Conservation (phyloP, 163 green algal genomes). For the Picocystis sp. region DNA sequence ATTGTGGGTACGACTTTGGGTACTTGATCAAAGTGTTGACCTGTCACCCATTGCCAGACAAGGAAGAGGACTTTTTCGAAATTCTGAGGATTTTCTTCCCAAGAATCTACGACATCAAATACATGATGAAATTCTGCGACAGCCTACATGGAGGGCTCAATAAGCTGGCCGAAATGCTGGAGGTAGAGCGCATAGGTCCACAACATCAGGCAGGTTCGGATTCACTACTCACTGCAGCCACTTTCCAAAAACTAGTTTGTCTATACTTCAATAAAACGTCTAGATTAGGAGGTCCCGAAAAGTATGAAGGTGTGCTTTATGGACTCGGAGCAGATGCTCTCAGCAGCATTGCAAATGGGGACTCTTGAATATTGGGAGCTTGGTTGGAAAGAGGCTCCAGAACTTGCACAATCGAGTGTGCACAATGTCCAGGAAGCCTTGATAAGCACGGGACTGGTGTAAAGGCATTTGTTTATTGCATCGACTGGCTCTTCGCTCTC, state of each 20-base stretch:
- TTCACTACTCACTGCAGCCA: slow-evolving; percentile 64
- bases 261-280: too few species aligned
- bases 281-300: too few species aligned
- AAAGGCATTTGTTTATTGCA: too few species aligned
- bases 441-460: too few species aligned
- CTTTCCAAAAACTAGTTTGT: slow-evolving; percentile 69
- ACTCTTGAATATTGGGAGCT: too few species aligned
- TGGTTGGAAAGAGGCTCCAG: too few species aligned
- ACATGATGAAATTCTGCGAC: slow-evolving; percentile 95
- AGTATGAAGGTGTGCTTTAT: too few species aligned
- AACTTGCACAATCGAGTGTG: too few species aligned
- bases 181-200: slow-evolving; percentile 87
- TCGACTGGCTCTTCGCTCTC: too few species aligned
- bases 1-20: slow-evolving; percentile 86
- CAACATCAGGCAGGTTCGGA: slow-evolving; percentile 77
- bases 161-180: slow-evolving; percentile 84
- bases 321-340: too few species aligned
- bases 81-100: slow-evolving; percentile 81
- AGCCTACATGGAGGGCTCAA: slow-evolving; percentile 92
- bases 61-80: slow-evolving; percentile 78
- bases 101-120: slow-evolving; percentile 96
- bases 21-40: slow-evolving; percentile 94
- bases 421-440: too few species aligned
- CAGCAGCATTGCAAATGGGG: too few species aligned
- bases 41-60: slow-evolving; percentile 53